Evolutionary conservation across 2,329 filamentous ascomycete species (phyloP).

Genomic region (Calycina marina): DNA sequence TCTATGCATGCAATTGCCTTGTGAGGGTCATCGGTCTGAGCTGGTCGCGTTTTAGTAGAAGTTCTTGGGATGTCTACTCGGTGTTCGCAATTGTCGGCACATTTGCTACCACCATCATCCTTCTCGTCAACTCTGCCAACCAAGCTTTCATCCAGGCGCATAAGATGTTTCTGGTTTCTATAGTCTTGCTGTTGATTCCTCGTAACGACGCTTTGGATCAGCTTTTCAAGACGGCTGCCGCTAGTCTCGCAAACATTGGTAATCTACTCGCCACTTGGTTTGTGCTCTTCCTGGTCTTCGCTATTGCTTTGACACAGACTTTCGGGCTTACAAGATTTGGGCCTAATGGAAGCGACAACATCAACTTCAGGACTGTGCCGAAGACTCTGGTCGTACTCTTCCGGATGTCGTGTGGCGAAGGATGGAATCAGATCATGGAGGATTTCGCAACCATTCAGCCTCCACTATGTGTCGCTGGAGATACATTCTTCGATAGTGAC

Average conservation of each 20-base stretch:
- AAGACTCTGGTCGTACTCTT: constrained; percentile 90
- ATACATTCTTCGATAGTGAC: constrained; percentile 72
- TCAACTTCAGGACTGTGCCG: constrained; percentile 88
- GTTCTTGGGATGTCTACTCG: constrained; percentile 91
- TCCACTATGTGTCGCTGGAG: constrained; percentile 62
- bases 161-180: constrained; percentile 85
- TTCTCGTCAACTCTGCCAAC: constrained; percentile 43
- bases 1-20: constrained; percentile 70
- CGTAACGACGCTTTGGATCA: constrained; percentile 95
- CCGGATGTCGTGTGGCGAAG: constrained; percentile 83
- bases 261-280: constrained; percentile 96
- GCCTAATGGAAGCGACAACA: constrained; percentile 52
- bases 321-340: constrained; percentile 92
- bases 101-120: constrained; percentile 67
- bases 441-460: constrained; percentile 72
- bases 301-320: constrained; percentile 89
- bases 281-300: constrained; percentile 89
- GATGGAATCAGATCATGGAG: constrained; percentile 96
- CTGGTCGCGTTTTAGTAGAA: constrained; percentile 81
- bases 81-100: constrained; percentile 66
- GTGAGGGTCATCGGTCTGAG: constrained; percentile 80
- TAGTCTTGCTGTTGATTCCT: constrained; percentile 81
- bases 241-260: constrained; percentile 76
- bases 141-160: constrained; percentile 65
- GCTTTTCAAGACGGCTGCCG: constrained; percentile 95